Evolutionary conservation across 495 filamentous ascomycete species (phyloP).

Genomic region (Endocarpon pusillum): DNA sequence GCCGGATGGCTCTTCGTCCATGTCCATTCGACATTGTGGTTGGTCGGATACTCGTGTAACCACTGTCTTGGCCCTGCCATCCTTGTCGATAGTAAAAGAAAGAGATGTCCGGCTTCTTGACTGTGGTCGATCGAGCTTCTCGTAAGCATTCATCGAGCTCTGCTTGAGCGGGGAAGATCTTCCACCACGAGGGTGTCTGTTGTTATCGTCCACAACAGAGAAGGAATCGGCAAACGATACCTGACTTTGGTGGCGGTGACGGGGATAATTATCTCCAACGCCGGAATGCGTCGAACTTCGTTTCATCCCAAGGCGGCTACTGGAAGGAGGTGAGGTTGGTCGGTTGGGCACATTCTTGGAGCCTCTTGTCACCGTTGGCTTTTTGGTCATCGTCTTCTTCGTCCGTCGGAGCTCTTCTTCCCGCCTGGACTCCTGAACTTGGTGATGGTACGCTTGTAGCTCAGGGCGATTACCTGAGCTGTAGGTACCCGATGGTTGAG

Average conservation of each 20-base stretch:
- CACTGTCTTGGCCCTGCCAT: slow-evolving; percentile 54
- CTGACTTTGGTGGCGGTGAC: slow-evolving; percentile 14
- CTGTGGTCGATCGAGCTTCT: slow-evolving; percentile 4
- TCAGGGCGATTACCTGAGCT: slow-evolving; percentile 17
- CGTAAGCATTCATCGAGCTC: slow-evolving; percentile 17
- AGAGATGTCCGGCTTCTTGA: slow-evolving; percentile 36
- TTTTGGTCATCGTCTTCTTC: slow-evolving; percentile 7
- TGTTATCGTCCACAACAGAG: slow-evolving; percentile 7
- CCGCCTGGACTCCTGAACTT: slow-evolving; percentile 36
- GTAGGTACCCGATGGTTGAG: slow-evolving; percentile 21
- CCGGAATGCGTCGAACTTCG: slow-evolving; percentile 36
- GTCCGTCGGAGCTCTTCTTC: slow-evolving; percentile 22
- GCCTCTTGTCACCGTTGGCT: background rate
- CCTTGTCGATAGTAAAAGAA: slow-evolving; percentile 52
- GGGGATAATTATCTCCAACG: slow-evolving; percentile 2
- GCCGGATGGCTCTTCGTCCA: slow-evolving; percentile 30
- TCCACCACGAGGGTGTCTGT: background rate
- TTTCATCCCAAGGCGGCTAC: slow-evolving; percentile 34
- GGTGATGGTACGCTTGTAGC: slow-evolving; percentile 40
- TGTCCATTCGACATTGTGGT: slow-evolving; percentile 26
- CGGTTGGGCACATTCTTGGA: background rate
- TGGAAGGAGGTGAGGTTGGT: background rate
- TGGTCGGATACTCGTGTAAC: slow-evolving; percentile 21
- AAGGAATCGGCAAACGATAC: slow-evolving; percentile 14
- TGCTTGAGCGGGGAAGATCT: background rate